Percentiles rank a stretch among this genome's conserved stretches.
These are phyloP conservation scores for Leccinum longicurvipes DNA, from an alignment of 768 basidiomycete species.

Conservation along the genomic window DNA sequence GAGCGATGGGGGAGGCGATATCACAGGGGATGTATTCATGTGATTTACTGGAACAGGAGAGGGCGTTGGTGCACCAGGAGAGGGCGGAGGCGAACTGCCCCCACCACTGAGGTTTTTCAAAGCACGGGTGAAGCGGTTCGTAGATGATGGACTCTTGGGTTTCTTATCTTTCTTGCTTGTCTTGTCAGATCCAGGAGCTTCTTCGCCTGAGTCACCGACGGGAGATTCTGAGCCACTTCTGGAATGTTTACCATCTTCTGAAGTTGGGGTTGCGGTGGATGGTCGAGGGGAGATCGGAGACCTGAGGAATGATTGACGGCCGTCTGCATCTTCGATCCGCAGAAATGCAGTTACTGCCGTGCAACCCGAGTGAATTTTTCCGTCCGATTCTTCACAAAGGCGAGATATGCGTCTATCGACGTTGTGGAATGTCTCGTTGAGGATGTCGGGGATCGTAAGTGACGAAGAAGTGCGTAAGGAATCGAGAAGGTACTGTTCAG, in stretches of 20 bases:
- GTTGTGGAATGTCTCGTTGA: conserved; percentile 92
- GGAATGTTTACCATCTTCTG: conserved; percentile 28
- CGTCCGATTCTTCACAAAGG: conserved; percentile 82
- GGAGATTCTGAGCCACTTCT: conserved; percentile 40
- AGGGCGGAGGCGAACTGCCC: conserved; percentile 19
- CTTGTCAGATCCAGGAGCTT: conserved; percentile 30
- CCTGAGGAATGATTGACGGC: conserved; percentile 64
- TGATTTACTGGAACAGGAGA: conserved; percentile 31
- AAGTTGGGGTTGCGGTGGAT: conserved; percentile 32
- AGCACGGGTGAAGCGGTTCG: conserved; percentile 53
- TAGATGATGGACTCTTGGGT: conserved; percentile 36
- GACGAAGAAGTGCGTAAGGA: conserved; percentile 59
- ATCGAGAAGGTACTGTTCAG: conserved; percentile 57
- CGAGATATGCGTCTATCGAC: conserved; percentile 83
- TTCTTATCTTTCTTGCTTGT: conserved; percentile 42
- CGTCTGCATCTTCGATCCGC: conserved; percentile 80
- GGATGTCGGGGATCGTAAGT: conserved; percentile 73
- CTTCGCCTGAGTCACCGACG: conserved; percentile 44
- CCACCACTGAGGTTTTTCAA: conserved; percentile 47
- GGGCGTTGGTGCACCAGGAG: conserved; percentile 5
- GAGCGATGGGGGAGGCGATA: conserved; percentile 46
- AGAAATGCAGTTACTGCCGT: conserved; percentile 96
- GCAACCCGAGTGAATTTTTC: conserved; percentile 94
- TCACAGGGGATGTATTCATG: conserved; percentile 22
- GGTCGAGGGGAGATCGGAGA: conserved; percentile 25